phyloP scores from a whole-genome alignment of 805 yeast species.

The Yamadazyma nakazawae region DNA sequence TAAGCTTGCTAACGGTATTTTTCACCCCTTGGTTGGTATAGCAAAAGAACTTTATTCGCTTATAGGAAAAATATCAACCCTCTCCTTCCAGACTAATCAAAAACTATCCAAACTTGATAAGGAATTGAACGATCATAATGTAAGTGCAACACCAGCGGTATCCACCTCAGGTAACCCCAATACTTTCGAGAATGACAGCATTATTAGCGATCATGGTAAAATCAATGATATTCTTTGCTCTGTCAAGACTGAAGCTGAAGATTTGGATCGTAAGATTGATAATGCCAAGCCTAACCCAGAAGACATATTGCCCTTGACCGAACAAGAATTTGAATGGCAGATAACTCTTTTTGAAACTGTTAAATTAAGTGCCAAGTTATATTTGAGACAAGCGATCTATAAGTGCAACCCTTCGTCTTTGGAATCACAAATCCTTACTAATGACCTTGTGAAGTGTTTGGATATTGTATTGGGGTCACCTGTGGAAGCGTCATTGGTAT shows the following conservation, averaged over 20 bases:
- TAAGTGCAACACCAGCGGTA: conserved; percentile 13
- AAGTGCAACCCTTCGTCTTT: conserved; percentile 57
- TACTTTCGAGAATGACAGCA: conserved; percentile 8
- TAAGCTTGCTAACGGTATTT: conserved; percentile 33
- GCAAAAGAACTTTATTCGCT: conserved; percentile 64
- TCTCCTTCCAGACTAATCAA: conserved; percentile 52
- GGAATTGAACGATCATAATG: conserved; percentile 11
- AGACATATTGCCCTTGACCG: conserved; percentile 39
- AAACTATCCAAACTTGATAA: conserved; percentile 7
- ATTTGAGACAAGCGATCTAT: conserved; percentile 62
- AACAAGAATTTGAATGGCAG: conserved; percentile 59
- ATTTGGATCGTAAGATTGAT: conserved; percentile 49
- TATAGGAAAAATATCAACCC: conserved; percentile 63
- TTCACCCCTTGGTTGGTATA: conserved; percentile 72
- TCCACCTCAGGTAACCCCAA: neutral
- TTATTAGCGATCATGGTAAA: conserved; percentile 22
- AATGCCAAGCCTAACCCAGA: conserved; percentile 49
- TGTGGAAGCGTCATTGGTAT: conserved; percentile 68
- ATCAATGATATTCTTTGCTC: conserved; percentile 21
- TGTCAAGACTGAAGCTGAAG: conserved; percentile 30
- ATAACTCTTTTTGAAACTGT: conserved; percentile 68
- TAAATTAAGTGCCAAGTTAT: conserved; percentile 65
- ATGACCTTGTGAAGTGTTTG: conserved; percentile 52
- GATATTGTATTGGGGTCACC: conserved; percentile 62
- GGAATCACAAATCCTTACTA: conserved; percentile 58